Evolutionary conservation across 1,139 yeast species (phyloP), one percentile per base, ranked within the genome.

Genomic region (Candida sp.): DNA sequence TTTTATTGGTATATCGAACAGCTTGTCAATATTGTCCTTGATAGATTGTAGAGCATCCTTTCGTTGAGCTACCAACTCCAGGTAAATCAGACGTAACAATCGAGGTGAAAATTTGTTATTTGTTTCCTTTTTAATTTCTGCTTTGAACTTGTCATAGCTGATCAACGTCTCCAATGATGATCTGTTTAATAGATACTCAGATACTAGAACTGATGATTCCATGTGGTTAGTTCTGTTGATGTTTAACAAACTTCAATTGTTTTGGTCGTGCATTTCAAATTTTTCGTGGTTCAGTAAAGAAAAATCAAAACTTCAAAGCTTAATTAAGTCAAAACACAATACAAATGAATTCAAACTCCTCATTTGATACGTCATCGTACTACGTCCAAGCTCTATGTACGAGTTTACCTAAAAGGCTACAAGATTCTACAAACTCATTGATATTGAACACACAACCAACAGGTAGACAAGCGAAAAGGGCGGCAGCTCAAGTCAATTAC

Each of bases 331-430:
- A 22, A 22, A 33, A 33, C 19, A 5, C n/a, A 19, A 15, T 35
- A 11, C 27, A 19, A 21, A 50, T 48, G 51, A 41, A 50, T 30
- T 46, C 51, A 29, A 44, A 6, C 34, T 6, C 57, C 36, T 48
- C 56, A 8, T 57, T 49, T 37, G 55, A 54, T 32, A 46, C 43
- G 33, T 55, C 54, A 19, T 47, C 64, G 4, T 65, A 76, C 41
- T 68, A 75, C 35, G 93, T 95, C 1, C 96, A 88, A 66, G 95
- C 90, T 0, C 70, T 84, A 45, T 72, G 86, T 19, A 81, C 93
- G 1, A 86, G 89, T 30, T 77, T 85, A 49, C 73, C 82, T 37
- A 51, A 49, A 30, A 41, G 56, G 38, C 39, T 52, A 19, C 45
- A 46, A 47, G 84, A 82, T 52, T 82, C 82, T 8, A 84, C 91